phyloP scores from a whole-genome alignment of 257 asterid species.

The Anisodus tanguticus region DNA sequence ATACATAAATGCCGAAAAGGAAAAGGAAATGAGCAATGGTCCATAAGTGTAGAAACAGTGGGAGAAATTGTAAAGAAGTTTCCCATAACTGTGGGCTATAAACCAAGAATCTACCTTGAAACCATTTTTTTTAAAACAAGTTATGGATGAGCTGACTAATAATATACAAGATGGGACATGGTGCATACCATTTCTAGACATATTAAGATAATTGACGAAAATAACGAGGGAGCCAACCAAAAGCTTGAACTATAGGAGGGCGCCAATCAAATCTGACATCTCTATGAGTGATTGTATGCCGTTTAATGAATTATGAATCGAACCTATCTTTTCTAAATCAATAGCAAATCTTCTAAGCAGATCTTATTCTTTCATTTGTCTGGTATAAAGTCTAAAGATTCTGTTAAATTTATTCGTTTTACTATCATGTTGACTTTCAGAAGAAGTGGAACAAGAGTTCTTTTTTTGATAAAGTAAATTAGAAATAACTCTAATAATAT shows the following conservation, averaged over 20 bases:
- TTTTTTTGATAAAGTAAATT: not conserved
- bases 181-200: not conserved
- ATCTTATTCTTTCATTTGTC: not conserved
- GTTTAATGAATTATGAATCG: not conserved
- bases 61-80: not conserved
- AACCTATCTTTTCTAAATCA: slow-evolving; percentile 20
- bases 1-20: not conserved
- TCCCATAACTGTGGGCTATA: not conserved
- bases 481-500: not conserved
- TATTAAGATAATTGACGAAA: not conserved
- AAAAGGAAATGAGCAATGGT: not conserved
- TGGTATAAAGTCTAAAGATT: not conserved
- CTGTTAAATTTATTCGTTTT: not conserved
- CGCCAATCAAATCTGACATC: not conserved
- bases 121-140: not conserved
- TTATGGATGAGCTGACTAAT: too few relatives aligned
- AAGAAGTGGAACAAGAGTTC: not conserved
- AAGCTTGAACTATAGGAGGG: not conserved
- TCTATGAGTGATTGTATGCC: not conserved
- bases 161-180: not conserved
- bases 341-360: not conserved
- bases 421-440: not conserved
- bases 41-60: not conserved
- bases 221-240: not conserved
- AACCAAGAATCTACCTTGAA: not conserved